A percentile compares a stretch with the other conserved stretches of the same genome.
These are phyloP conservation scores for Alternaria gansuensis DNA, from an alignment of 2,329 filamentous ascomycete species.

Conservation along the genomic window DNA sequence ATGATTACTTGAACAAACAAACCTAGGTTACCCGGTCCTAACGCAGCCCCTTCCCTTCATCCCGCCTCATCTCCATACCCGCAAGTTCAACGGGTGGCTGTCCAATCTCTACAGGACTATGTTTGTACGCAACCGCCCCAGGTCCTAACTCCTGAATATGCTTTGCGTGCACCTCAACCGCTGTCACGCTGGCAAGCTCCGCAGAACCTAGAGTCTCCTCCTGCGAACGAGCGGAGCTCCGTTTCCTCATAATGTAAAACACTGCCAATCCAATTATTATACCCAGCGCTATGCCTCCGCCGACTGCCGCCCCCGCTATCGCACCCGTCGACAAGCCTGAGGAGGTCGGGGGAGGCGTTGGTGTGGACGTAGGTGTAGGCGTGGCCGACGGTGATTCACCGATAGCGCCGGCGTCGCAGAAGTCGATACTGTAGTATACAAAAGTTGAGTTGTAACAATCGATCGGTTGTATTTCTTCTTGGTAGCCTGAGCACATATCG, in stretches of 20 bases:
- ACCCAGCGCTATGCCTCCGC: slow-evolving; percentile 6
- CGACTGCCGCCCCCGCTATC: slow-evolving; percentile 12
- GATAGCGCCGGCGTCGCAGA: slow-evolving; percentile 7
- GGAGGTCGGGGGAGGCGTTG: slow-evolving; percentile 3
- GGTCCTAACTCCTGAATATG: slow-evolving; percentile 14
- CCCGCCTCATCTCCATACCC: not conserved
- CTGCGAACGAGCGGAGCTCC: not conserved
- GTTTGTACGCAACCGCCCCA: slow-evolving; percentile 12
- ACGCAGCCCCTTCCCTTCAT: not conserved
- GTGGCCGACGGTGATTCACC: slow-evolving; percentile 1
- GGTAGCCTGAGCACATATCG: slow-evolving; percentile 15
- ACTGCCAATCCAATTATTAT: slow-evolving; percentile 10
- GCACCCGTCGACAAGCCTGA: slow-evolving; percentile 13
- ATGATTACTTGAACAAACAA: too few species aligned
- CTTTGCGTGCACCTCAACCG: slow-evolving; percentile 9
- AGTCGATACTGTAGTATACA: slow-evolving; percentile 19
- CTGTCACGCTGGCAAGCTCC: not conserved
- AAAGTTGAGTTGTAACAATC: slow-evolving; percentile 20
- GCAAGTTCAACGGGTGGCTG: slow-evolving; percentile 16
- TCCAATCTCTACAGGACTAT: slow-evolving; percentile 9
- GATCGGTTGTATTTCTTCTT: slow-evolving; percentile 15
- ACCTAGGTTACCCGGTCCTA: not conserved
- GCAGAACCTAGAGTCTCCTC: not conserved
- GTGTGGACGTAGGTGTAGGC: not conserved
- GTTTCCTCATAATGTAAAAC: slow-evolving; percentile 10